Evolutionary conservation across 208 protist genomes (phyloP), one percentile per base, ranked within the genome.

Genomic region (Crithidia thermophila): DNA sequence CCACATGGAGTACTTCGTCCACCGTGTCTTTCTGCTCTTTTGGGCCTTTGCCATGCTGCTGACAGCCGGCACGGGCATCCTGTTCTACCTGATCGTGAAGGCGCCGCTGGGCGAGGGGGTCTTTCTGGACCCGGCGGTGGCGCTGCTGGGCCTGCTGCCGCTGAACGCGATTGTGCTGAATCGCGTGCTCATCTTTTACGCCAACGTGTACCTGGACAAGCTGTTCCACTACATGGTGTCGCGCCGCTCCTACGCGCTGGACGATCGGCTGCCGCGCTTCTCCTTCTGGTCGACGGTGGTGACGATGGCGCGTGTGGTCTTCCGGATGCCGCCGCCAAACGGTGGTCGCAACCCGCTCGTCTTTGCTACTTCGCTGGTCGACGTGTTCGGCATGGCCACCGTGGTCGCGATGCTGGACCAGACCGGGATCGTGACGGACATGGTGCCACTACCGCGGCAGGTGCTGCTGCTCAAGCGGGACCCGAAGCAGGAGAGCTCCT

Each of bases 351-450:
- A 85, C 64, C 84, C 85, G 4, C 78, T 91, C 27, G 80, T 88
- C 57, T 86, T 93, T 47, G 84, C 88, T 23, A 83, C 73, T 25
- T 96, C 91, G 4, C 67, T 94, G 4, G 88, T 96, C 3, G 91
- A 96, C 40, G 72, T 75, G 8, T 85, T 96, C 34, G 88, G 88
- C 1, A 92, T 88, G 81, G 87, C 85, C 7, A 91, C 88, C 27
- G 91, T 96, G 42, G 72, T 96, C 3, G 87, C 91, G 36, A 79
- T 94, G 67, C 74, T 96, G 21, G 88, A 96, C 60, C 79, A 87
- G 51, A 79, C 67, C 0, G 91, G 91, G 40, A 88, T 96, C 50
- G 85, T 96, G 46, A 94, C 91, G 8, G 91, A 96, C 73, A 96
- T 94, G 91, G 91, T 94, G 72, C 81, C 84, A 3, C 62, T 96